These are phyloP conservation scores for Arachis hypogaea DNA, from an alignment of 306 rosid genomes.

Conservation along the genomic window DNA sequence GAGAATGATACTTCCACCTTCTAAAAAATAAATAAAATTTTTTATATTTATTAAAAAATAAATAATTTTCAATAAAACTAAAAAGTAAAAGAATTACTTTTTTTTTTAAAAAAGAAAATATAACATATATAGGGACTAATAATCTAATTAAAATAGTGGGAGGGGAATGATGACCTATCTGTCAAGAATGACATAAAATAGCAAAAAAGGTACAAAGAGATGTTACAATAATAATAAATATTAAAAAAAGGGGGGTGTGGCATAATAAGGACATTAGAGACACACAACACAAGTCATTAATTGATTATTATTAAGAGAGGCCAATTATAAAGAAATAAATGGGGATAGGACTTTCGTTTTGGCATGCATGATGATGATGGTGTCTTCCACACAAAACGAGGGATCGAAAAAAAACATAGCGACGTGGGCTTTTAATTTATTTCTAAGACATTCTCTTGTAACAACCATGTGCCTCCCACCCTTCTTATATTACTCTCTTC, in stretches of 20 bases:
- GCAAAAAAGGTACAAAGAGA: conserved; percentile 28
- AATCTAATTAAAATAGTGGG: conserved; percentile 56
- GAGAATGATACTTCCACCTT: conserved; percentile 1
- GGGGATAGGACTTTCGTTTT: conserved; percentile 45
- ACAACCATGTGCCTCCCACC: conserved; percentile 87
- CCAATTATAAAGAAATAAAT: conserved; percentile 69
- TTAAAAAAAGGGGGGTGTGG: not conserved
- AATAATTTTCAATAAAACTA: too few relatives aligned
- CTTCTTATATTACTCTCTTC: conserved; percentile 38
- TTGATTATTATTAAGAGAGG: conserved; percentile 41
- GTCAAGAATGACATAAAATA: conserved; percentile 54
- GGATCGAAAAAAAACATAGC: conserved; percentile 58
- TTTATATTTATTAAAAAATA: too few relatives aligned
- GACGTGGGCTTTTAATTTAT: conserved; percentile 68
- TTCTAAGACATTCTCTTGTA: conserved; percentile 56
- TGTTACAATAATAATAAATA: conserved; percentile 4
- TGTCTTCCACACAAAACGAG: conserved; percentile 62
- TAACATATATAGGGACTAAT: conserved; percentile 20
- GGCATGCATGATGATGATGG: conserved; percentile 82
- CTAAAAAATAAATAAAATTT: too few relatives aligned
- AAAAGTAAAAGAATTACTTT: too few relatives aligned
- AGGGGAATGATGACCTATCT: conserved; percentile 75
- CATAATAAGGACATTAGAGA: conserved; percentile 39
- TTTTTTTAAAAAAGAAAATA: too few relatives aligned
- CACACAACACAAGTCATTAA: conserved; percentile 41